phyloP scores from a whole-genome alignment of 2,329 filamentous ascomycete species.

The Leptosphaerulina australis region DNA sequence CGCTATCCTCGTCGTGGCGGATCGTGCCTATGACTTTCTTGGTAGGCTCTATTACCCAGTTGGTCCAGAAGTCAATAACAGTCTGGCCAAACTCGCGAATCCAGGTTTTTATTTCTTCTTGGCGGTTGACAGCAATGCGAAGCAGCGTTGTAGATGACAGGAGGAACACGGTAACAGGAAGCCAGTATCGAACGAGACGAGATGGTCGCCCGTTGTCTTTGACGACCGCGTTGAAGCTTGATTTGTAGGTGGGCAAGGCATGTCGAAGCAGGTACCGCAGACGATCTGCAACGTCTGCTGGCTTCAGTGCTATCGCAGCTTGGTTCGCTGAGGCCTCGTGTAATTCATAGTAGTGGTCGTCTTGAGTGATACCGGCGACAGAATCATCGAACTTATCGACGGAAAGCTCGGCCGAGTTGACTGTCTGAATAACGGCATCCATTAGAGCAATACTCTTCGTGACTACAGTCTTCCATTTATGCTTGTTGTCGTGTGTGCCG shows the following conservation, averaged over 20 bases:
- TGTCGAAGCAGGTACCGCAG: conserved; percentile 71
- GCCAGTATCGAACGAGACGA: conserved; percentile 81
- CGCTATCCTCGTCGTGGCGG: conserved; percentile 86
- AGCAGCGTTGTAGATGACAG: conserved; percentile 85
- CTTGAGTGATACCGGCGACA: conserved; percentile 62
- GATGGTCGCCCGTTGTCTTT: conserved; percentile 76
- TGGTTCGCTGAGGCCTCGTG: conserved; percentile 48
- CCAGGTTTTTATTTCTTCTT: conserved; percentile 80
- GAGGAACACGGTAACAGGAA: conserved; percentile 72
- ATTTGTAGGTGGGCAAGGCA: conserved; percentile 70
- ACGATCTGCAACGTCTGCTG: conserved; percentile 67
- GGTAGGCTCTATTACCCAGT: conserved; percentile 90
- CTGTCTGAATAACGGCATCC: conserved; percentile 79
- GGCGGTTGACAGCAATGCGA: conserved; percentile 74
- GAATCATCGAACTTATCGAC: conserved; percentile 62
- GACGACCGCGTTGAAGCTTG: conserved; percentile 62
- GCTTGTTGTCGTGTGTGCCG: conserved; percentile 54
- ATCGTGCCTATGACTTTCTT: conserved; percentile 89
- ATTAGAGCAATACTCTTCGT: conserved; percentile 83
- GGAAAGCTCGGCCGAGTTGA: conserved; percentile 64
- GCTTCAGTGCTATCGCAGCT: conserved; percentile 44
- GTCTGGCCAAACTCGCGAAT: conserved; percentile 79
- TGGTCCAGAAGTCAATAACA: conserved; percentile 86
- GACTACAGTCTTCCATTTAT: conserved; percentile 75
- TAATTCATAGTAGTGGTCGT: conserved; percentile 54